These are phyloP conservation scores for Lachnellula subtilissima DNA, from an alignment of 2,329 filamentous ascomycete genomes.

Conservation along the genomic window DNA sequence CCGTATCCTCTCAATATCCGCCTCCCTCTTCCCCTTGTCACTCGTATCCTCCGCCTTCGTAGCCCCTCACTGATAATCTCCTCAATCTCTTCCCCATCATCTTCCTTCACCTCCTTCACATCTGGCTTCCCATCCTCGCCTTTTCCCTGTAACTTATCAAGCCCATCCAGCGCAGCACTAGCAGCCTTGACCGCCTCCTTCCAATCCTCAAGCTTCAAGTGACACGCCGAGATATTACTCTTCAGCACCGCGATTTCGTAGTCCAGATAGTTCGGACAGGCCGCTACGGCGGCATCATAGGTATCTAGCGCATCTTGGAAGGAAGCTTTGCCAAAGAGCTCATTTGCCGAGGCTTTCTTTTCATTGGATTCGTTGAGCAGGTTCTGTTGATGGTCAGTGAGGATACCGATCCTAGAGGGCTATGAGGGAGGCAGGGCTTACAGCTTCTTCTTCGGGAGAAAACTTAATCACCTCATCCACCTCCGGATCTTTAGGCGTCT, in stretches of 20 bases:
- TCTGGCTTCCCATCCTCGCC: slow-evolving; percentile 24
- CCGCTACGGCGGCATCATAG: slow-evolving; percentile 74
- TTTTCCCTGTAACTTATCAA: slow-evolving; percentile 54
- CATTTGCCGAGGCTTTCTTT: slow-evolving; percentile 72
- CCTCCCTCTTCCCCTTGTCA: slow-evolving; percentile 36
- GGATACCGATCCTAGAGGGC: neutral
- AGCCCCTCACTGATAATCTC: slow-evolving; percentile 58
- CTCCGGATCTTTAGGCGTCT: slow-evolving; percentile 4
- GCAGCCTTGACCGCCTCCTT: slow-evolving; percentile 74
- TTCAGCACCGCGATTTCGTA: slow-evolving; percentile 84
- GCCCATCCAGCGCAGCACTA: slow-evolving; percentile 63
- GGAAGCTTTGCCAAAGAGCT: slow-evolving; percentile 66
- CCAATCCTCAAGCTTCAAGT: slow-evolving; percentile 81
- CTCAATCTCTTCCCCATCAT: slow-evolving; percentile 47
- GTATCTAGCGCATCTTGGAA: slow-evolving; percentile 74
- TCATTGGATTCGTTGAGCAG: slow-evolving; percentile 67
- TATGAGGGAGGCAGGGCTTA: slow-evolving; percentile 11
- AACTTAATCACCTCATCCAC: slow-evolving; percentile 32
- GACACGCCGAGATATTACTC: slow-evolving; percentile 85
- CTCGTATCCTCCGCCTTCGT: slow-evolving; percentile 39
- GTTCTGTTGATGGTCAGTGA: slow-evolving; percentile 38
- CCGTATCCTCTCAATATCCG: slow-evolving; percentile 71
- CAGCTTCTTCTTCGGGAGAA: slow-evolving; percentile 40
- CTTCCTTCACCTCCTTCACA: slow-evolving; percentile 34
- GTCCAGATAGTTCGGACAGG: slow-evolving; percentile 78